Percentiles rank a stretch among this genome's conserved stretches.
These are phyloP conservation scores for Tetrastigma voinierianum DNA, from an alignment of 164 flowering plant species.

Conservation along the genomic window DNA sequence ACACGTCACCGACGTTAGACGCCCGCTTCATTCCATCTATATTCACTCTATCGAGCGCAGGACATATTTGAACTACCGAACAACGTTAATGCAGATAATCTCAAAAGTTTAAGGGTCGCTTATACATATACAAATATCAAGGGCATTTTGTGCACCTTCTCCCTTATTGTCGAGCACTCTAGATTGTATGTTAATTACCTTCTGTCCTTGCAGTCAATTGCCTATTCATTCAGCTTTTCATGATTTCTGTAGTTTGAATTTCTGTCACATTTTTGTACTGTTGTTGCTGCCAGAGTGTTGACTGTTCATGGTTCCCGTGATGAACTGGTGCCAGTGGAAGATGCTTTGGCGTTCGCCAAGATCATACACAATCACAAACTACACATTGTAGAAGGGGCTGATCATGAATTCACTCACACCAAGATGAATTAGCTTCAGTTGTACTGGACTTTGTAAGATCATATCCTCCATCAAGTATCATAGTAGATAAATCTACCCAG, in stretches of 20 bases:
- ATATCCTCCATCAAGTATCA: not conserved
- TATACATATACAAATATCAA: too few species aligned
- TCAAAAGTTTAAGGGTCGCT: too few species aligned
- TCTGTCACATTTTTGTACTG: too few species aligned
- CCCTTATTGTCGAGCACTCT: too few species aligned
- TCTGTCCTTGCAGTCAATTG: too few species aligned
- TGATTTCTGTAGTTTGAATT: not conserved
- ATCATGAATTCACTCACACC: slow-evolving; percentile 63
- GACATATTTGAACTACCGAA: too few species aligned
- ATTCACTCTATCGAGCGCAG: too few species aligned
- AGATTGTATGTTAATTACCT: too few species aligned
- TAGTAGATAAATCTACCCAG: slow-evolving; percentile 3
- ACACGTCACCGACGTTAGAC: too few species aligned
- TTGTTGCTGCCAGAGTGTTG: slow-evolving; percentile 42
- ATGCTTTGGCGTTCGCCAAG: slow-evolving; percentile 58
- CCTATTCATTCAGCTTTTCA: not conserved
- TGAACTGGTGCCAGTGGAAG: slow-evolving; percentile 45
- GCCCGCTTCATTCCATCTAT: too few species aligned
- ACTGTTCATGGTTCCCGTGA: slow-evolving; percentile 71
- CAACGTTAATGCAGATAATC: too few species aligned
- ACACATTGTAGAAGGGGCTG: slow-evolving; percentile 55
- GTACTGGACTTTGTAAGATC: slow-evolving; percentile 43
- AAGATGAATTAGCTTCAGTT: slow-evolving; percentile 37
- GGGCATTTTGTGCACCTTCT: too few species aligned
- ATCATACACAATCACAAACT: slow-evolving; percentile 53